Conservation (phyloP, 352 stramenopile species). For the Phytophthora podocarpi region DNA sequence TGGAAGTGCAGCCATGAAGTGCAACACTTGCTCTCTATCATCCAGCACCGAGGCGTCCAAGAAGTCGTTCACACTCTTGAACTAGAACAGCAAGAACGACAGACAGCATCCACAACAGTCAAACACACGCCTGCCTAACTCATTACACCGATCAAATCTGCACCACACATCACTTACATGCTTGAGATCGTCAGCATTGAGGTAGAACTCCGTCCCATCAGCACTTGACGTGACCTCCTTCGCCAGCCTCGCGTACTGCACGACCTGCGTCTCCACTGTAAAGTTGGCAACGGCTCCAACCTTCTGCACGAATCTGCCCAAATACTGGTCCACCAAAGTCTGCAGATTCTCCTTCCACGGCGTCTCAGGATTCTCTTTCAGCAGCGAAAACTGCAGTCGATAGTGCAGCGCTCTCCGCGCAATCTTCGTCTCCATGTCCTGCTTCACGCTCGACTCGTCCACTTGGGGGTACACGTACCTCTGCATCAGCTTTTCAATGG, state of each 20-base stretch:
- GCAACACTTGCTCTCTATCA: slow-evolving; percentile 76
- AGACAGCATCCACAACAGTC: background rate
- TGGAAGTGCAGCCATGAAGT: slow-evolving; percentile 79
- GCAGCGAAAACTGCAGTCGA: slow-evolving; percentile 67
- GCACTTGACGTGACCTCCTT: slow-evolving; percentile 49
- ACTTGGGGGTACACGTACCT: slow-evolving; percentile 44
- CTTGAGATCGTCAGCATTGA: slow-evolving; percentile 68
- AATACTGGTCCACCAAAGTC: slow-evolving; percentile 44
- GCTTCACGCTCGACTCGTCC: background rate
- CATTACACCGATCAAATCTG: background rate
- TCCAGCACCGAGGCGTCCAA: slow-evolving; percentile 64
- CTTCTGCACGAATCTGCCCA: slow-evolving; percentile 55
- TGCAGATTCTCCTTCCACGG: slow-evolving; percentile 55
- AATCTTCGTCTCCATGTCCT: slow-evolving; percentile 20
- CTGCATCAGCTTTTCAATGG: slow-evolving; percentile 46
- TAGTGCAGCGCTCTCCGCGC: slow-evolving; percentile 64
- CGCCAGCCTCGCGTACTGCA: slow-evolving; percentile 71
- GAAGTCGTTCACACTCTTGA: slow-evolving; percentile 82
- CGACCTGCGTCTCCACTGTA: slow-evolving; percentile 68
- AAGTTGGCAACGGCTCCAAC: slow-evolving; percentile 63
- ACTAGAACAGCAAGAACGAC: slow-evolving; percentile 37
- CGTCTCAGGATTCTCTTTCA: slow-evolving; percentile 57
- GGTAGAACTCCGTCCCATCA: slow-evolving; percentile 42
- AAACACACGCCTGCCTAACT: background rate
- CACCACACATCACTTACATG: slow-evolving; percentile 43